Base-by-base conservation (phyloP, 140 eudicot species). In the Ambrosia hybrid region DNA sequence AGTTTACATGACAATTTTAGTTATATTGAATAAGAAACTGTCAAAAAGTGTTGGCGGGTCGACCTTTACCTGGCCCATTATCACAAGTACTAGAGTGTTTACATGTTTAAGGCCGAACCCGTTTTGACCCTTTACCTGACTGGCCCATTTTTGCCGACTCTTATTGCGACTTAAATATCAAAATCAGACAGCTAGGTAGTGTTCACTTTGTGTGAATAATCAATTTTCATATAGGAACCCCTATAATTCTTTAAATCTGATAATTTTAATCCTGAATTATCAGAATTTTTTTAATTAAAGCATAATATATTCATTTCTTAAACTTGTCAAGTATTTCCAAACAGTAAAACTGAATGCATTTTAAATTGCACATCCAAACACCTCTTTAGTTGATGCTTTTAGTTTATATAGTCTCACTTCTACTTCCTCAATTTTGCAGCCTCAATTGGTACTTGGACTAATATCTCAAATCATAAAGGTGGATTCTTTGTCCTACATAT, bases 381-480 rank as follows among this genome's bases (percentile, higher is more conserved):
- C 48, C 15, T 71, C 58, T 56, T 52, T 68, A 62, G 68, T 61
- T 64, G 48, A 66, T 33, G 56, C 67, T 57, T 61, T 63, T 67
- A 38, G 53, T 73, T 59, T 53, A 65, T 63, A 13, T 6, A 48
- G 16, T 63, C 53, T 62, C 64, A 76, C 45, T 9, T 57, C 34
- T 36, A 34, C 46, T 56, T 79, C 62, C 56, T 41, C n/a, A 30
- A 73, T 15, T 66, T 67, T 88, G 91, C 97, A 93, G 99, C 96
- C 96, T 76, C 97, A 93, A 83, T 81, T 93, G 84, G 87, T 93
- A 41, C 99, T 93, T 73, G 99, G 99, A 65, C 67, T 93, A 69
- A 90, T 93, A 61, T 90, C 97, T 77, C 99, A 93, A 84, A 90
- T 93, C 72, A 93, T 93, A 74, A 93, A 93, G 97, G 99, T 93